These are phyloP conservation scores for Backusella morwellensis DNA, from an alignment of 192 early-diverging fungal species.

Conservation along the genomic window DNA sequence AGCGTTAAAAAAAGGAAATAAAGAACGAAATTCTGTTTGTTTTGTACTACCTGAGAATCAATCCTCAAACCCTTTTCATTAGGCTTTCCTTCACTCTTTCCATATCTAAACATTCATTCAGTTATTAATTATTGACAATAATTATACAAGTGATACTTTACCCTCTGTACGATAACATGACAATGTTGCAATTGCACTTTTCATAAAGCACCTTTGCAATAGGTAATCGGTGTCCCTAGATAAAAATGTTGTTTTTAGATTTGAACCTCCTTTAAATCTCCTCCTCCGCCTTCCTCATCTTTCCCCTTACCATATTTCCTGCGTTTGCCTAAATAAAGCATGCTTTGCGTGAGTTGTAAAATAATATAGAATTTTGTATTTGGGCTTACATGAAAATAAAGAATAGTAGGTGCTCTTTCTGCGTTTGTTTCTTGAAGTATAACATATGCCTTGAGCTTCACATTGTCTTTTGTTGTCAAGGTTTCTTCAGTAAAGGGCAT, in stretches of 20 bases:
- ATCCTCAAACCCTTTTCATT: conserved; percentile 84
- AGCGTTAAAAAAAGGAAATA: background rate
- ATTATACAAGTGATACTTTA: conserved; percentile 31
- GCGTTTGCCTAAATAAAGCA: conserved; percentile 78
- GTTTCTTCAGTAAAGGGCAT: conserved; percentile 65
- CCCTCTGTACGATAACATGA: conserved; percentile 97
- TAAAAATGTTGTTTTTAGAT: conserved; percentile 8
- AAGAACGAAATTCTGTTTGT: background rate
- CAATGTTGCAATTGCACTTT: conserved; percentile 77
- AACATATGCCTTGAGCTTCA: conserved; percentile 76
- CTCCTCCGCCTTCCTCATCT: background rate
- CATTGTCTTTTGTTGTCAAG: conserved; percentile 77
- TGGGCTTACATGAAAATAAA: conserved; percentile 78
- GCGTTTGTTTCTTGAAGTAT: conserved; percentile 62
- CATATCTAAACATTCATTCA: conserved; percentile 57
- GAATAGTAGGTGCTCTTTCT: conserved; percentile 64
- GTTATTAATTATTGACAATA: background rate
- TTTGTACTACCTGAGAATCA: conserved; percentile 70
- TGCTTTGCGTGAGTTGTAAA: background rate
- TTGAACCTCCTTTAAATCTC: background rate
- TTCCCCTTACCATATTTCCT: conserved; percentile 80
- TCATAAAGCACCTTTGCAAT: conserved; percentile 77
- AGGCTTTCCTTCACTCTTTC: conserved; percentile 82
- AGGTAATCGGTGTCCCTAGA: conserved; percentile 91
- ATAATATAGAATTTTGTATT: background rate